These are phyloP conservation scores for Teunomyces barrocoloradensis DNA, from an alignment of 805 yeast genomes.

Conservation along the genomic window DNA sequence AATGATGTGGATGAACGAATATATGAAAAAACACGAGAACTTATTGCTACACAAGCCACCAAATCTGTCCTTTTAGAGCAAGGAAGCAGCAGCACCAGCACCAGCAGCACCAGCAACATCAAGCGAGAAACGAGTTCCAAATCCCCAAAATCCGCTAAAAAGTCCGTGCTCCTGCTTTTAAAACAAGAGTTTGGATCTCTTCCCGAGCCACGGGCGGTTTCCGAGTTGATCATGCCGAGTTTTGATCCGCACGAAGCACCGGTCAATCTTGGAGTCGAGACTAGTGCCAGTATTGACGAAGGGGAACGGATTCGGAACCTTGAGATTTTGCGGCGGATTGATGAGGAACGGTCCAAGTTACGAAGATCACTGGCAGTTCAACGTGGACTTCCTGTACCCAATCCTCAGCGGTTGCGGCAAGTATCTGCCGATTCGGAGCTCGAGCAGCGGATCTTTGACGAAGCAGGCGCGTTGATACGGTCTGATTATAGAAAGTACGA, in stretches of 20 bases:
- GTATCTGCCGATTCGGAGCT: conserved; percentile 5
- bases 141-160: conserved; percentile 8
- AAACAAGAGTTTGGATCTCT: conserved; percentile 17
- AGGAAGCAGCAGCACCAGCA: neutral
- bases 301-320: conserved; percentile 23
- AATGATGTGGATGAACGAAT: conserved; percentile 34
- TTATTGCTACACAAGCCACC: conserved; percentile 26
- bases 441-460: conserved; percentile 24
- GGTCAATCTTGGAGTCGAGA: conserved; percentile 1
- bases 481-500: conserved; percentile 40
- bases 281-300: conserved; percentile 13
- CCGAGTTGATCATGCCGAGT: conserved; percentile 33
- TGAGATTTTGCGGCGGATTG: conserved; percentile 22
- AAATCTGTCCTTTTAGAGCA: conserved; percentile 31
- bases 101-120: neutral
- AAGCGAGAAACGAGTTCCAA: conserved; percentile 2
- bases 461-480: conserved; percentile 33
- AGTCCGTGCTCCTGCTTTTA: conserved; percentile 7
- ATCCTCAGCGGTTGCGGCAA: conserved; percentile 14
- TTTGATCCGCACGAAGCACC: conserved; percentile 20
- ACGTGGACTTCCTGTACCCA: conserved; percentile 43
- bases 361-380: conserved; percentile 50
- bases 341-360: conserved; percentile 26
- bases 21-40: conserved; percentile 28
- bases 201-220: conserved; percentile 40